Conservation (phyloP, 2,329 filamentous ascomycete genomes). For the Neofusicoccum umdonicola region DNA sequence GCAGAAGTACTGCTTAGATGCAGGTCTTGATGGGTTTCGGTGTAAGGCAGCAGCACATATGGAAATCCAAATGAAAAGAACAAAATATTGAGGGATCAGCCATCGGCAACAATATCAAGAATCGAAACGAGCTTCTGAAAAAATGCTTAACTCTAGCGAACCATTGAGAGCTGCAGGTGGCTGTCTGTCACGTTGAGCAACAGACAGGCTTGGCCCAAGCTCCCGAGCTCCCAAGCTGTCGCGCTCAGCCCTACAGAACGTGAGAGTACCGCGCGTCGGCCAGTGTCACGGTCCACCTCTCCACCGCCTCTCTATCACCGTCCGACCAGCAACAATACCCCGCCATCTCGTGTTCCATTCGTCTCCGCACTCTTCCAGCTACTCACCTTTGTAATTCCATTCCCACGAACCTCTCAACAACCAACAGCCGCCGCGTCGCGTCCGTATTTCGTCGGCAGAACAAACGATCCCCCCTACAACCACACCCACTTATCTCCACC, state of each 20-base stretch:
- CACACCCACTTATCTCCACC: no score
- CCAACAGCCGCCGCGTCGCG: neutral
- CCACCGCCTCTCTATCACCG: constrained; percentile 12
- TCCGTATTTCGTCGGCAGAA: no score
- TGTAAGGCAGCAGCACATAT: no score
- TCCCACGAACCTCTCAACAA: neutral
- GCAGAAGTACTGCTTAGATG: no score
- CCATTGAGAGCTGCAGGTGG: neutral
- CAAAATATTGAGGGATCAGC: no score
- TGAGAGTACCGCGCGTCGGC: neutral
- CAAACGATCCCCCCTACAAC: no score
- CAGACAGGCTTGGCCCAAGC: neutral
- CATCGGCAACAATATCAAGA: no score
- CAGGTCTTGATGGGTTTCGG: no score
- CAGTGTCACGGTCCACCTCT: constrained; percentile 2
- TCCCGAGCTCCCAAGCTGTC: neutral
- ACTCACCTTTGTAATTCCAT: neutral
- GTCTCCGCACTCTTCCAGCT: neutral
- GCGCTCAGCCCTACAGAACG: constrained; percentile 9
- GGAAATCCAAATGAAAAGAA: no score
- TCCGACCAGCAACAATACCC: neutral
- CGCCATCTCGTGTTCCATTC: neutral
- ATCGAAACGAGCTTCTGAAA: no score
- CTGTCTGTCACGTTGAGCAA: neutral
- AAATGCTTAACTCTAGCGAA: no score